Percentiles rank a stretch among this genome's conserved stretches.
Evolutionary conservation across 805 yeast species (phyloP).

Genomic region (Zygosaccharomyces siamensis): DNA sequence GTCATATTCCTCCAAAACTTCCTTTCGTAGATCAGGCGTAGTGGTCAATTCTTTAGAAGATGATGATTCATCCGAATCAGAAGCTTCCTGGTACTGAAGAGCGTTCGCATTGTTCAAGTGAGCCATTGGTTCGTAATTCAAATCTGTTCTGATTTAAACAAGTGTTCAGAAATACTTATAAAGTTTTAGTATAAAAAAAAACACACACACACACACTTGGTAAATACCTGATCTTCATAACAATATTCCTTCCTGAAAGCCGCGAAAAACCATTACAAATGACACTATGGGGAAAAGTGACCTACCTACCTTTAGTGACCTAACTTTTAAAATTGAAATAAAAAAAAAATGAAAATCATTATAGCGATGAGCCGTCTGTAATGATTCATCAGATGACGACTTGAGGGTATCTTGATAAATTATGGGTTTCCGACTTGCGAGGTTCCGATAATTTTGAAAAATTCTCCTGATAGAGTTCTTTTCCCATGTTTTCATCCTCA

Average conservation of each 20-base stretch:
- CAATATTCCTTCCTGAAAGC: background rate
- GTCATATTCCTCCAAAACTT: constrained; percentile 14
- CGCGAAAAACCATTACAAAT: background rate
- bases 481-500: constrained; percentile 11
- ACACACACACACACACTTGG: background rate
- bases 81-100: constrained; percentile 5
- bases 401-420: constrained; percentile 13
- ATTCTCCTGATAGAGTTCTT: background rate
- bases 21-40: constrained; percentile 12
- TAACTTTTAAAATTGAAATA: background rate
- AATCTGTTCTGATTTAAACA: background rate
- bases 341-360: background rate
- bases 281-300: background rate
- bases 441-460: background rate
- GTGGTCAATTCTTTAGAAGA: constrained; percentile 17
- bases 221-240: background rate
- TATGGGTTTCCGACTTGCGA: background rate
- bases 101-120: background rate
- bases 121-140: background rate
- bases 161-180: background rate
- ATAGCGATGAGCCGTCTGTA: background rate
- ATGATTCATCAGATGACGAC: constrained; percentile 6
- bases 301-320: background rate
- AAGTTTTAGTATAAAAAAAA: background rate
- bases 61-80: constrained; percentile 9